phyloP scores from a whole-genome alignment of 2,329 filamentous ascomycete species.

The Neobulgaria alba region DNA sequence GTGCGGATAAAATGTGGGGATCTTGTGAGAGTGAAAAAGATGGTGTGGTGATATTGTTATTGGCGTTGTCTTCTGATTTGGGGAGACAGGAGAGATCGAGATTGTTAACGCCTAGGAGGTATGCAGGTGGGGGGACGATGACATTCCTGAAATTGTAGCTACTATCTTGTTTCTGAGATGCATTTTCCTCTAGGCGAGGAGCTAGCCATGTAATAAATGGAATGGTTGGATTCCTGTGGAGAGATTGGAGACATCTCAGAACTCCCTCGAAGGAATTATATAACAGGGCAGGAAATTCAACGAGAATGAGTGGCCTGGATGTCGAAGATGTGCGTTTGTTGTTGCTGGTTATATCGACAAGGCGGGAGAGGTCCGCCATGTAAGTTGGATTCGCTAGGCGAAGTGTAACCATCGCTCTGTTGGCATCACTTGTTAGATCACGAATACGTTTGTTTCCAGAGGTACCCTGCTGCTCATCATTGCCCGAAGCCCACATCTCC shows the following conservation, averaged over 20 bases:
- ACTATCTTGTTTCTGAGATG: too few species aligned
- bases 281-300: background rate
- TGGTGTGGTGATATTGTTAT: conserved; percentile 2
- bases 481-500: background rate
- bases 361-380: background rate
- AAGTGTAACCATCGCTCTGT: background rate
- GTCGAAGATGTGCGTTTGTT: background rate
- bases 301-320: background rate
- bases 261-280: background rate
- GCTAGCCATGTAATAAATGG: background rate
- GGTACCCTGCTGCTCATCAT: background rate
- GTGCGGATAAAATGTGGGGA: background rate
- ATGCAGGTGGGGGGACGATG: background rate
- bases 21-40: background rate
- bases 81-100: background rate
- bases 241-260: background rate
- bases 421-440: background rate
- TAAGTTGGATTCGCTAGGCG: background rate
- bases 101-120: background rate
- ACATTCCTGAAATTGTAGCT: too few species aligned
- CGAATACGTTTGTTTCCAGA: background rate
- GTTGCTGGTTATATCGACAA: background rate
- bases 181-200: background rate
- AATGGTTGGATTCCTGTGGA: background rate
- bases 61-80: background rate